Evolutionary conservation across 2,329 filamentous ascomycete genomes (phyloP).

Genomic region (Sclerotinia spermophila): DNA sequence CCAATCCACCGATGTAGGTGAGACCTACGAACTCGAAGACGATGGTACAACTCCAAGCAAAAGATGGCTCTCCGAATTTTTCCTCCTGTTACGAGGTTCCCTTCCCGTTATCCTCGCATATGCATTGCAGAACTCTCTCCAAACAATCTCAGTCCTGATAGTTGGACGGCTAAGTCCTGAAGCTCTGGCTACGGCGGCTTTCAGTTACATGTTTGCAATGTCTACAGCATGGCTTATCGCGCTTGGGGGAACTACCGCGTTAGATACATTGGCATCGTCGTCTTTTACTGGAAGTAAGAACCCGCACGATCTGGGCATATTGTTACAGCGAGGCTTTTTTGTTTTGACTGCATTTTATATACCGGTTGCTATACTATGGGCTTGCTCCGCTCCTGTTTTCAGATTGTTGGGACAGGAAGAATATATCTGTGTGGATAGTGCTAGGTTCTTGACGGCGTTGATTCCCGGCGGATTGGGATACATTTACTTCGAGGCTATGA

Average conservation of each 20-base stretch:
- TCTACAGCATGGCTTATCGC: constrained; percentile 83
- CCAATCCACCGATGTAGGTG: constrained; percentile 25
- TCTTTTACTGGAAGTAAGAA: constrained; percentile 78
- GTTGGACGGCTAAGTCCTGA: constrained; percentile 77
- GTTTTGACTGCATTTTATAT: constrained; percentile 70
- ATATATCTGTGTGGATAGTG: constrained; percentile 69
- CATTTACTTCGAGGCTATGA: constrained; percentile 81
- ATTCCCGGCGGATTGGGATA: constrained; percentile 82
- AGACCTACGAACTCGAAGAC: constrained; percentile 31
- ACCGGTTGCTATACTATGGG: constrained; percentile 70
- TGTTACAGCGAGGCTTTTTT: constrained; percentile 73
- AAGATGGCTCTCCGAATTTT: constrained; percentile 55
- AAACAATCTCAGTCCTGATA: constrained; percentile 77
- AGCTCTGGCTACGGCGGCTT: constrained; percentile 75
- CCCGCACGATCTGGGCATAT: constrained; percentile 71
- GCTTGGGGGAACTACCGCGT: constrained; percentile 77
- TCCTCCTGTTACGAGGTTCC: constrained; percentile 64
- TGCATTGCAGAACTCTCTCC: constrained; percentile 78
- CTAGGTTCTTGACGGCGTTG: constrained; percentile 67
- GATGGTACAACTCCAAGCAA: constrained; percentile 24
- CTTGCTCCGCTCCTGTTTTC: constrained; percentile 71
- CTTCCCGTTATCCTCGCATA: constrained; percentile 81
- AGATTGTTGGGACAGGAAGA: constrained; percentile 71
- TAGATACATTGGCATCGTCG: constrained; percentile 80
- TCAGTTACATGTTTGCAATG: constrained; percentile 94